Base-by-base conservation (phyloP, 352 stramenopile genomes). In the Globisporangium megalacanthum region DNA sequence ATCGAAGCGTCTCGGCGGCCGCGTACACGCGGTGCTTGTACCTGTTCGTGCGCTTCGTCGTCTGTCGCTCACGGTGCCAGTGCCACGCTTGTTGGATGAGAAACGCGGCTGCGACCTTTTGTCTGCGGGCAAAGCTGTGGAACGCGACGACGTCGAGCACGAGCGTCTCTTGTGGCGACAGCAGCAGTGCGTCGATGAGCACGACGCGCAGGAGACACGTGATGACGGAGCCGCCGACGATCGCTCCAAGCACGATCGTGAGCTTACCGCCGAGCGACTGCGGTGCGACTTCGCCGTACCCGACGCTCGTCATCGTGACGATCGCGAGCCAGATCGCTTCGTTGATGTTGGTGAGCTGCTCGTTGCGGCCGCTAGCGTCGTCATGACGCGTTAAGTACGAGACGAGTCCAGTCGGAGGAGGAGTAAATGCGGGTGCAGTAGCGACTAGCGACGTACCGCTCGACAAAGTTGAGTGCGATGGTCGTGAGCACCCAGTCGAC, bases 321-420 rank as follows among this genome's bases (percentile, higher is more conserved):
- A 87, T 84, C n/a, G 77, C 81, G 42, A 87, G 65, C 77, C 77
- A 87, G 6, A 83, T 61, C 8, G 77, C 68, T 49, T 87, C 77
- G 29, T 70, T 73, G 14, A 61, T 52, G 36, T 62, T 87, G 31
- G 69, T 68, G 19, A 84, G 55, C 3, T 62, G 64, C 20, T 68
- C 64, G 52, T 84, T 87, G 51, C 62, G 72, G 4, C 64, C 72
- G 29, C 77, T 80, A n/a, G 17, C 4, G 14, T 14, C 7, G 6
- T 9, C 4, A 41, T 5, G 25, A 25, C 35, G 35, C 35, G 35
- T 39, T 13, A 39, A 13, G 7, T 13, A 39, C 35, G 10, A 56
- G 3, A 14, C 29, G 17, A 48, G 6, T 19, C 13, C 11, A 45
- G 39, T n/a, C n/a, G 42, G 6, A 29, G 17, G n/a, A n/a, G n/a